Conservation (phyloP, 169 alveolate genomes). For the Plasmodium vivax region DNA sequence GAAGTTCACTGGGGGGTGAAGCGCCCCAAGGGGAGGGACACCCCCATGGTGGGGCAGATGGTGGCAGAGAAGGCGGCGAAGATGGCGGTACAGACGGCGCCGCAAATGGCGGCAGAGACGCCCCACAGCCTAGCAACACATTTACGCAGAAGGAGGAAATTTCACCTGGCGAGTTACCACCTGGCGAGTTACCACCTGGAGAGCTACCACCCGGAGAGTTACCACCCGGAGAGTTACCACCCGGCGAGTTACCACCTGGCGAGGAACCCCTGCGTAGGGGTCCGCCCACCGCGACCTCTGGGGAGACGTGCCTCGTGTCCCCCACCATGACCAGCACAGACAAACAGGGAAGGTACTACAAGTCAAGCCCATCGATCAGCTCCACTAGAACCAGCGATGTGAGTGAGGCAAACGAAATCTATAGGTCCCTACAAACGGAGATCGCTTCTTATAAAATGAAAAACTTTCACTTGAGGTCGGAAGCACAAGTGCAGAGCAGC, state of each 20-base stretch:
- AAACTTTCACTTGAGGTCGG: conserved; percentile 5
- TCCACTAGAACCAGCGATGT: not conserved
- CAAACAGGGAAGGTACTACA: not conserved
- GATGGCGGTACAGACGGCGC: too few species aligned
- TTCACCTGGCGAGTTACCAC: not conserved
- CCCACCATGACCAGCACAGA: not conserved
- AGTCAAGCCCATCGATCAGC: not conserved
- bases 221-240: not conserved
- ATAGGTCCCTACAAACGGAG: conserved; percentile 1
- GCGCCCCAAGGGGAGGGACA: not conserved
- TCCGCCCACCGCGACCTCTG: not conserved
- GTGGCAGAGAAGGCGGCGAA: too few species aligned
- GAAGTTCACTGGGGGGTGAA: not conserved
- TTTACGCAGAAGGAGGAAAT: not conserved
- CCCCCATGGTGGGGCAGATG: not conserved
- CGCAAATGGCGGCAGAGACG: too few species aligned
- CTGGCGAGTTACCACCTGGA: not conserved
- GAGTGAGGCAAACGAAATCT: not conserved
- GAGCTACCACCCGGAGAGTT: too few species aligned
- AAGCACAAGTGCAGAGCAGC: conserved; percentile 9
- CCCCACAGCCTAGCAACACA: not conserved
- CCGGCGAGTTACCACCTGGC: not conserved
- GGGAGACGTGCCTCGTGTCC: not conserved
- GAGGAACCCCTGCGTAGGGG: not conserved
- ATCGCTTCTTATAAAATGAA: conserved; percentile 10